These are phyloP conservation scores for Nicotiana rustica DNA, from an alignment of 305 asterid genomes.

Conservation along the genomic window DNA sequence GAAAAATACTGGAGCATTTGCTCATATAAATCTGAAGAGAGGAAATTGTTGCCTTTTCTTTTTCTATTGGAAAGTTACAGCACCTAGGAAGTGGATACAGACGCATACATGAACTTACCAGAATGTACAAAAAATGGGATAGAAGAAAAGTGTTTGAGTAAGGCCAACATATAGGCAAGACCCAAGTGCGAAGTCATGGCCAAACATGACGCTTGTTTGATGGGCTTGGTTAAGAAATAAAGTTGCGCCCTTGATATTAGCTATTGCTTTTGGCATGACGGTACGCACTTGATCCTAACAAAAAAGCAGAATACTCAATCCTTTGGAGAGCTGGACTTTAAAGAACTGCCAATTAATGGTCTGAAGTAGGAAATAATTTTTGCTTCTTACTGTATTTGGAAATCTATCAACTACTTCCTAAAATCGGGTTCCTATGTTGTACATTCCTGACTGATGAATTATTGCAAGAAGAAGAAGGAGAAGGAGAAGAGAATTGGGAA, in stretches of 20 bases:
- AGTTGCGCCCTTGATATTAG: no score
- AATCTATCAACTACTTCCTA: not conserved
- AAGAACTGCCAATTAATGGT: not conserved
- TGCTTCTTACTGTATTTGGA: not conserved
- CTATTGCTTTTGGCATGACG: no score
- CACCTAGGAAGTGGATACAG: not conserved
- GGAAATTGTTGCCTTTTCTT: not conserved
- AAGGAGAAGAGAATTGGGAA: constrained; percentile 10
- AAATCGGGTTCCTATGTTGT: not conserved
- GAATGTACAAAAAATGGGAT: not conserved
- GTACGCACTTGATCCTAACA: no score
- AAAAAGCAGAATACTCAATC: not conserved
- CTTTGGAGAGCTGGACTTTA: not conserved
- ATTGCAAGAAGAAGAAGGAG: constrained; percentile 37
- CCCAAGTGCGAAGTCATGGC: no score
- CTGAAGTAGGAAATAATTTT: not conserved
- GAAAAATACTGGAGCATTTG: not conserved
- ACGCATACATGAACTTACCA: not conserved
- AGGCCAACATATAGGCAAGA: no score
- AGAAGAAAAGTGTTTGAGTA: not conserved
- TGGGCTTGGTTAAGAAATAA: no score
- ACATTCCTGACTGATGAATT: constrained; percentile 30
- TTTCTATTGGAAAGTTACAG: not conserved
- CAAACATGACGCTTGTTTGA: no score
- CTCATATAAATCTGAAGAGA: not conserved